Evolutionary conservation across 1,284 basidiomycete genomes (phyloP).

Genomic region (Ganoderma meredithae): DNA sequence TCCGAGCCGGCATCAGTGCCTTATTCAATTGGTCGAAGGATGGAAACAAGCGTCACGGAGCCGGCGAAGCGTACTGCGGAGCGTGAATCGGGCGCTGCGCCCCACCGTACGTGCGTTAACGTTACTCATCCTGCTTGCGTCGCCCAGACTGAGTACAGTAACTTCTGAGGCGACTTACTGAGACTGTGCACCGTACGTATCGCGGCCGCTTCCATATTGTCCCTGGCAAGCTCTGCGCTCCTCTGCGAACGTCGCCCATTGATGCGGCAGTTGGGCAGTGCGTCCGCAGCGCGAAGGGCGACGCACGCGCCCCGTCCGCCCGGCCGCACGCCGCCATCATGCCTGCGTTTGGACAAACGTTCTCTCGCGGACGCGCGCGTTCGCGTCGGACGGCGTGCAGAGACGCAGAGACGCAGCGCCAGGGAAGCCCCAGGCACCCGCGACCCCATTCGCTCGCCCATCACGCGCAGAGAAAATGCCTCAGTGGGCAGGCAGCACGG

Average conservation of each 20-base stretch:
- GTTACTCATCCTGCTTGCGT: not conserved
- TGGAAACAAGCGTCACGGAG: not conserved
- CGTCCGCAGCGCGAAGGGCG: not conserved
- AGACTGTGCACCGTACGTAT: not conserved
- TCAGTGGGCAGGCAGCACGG: constrained; percentile 9
- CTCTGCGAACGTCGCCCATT: not conserved
- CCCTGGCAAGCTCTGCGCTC: not conserved
- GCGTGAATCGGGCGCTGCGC: not conserved
- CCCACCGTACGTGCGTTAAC: not conserved
- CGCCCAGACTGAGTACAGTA: not conserved
- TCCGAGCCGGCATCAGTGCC: not conserved
- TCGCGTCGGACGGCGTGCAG: not conserved
- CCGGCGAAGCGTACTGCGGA: not conserved
- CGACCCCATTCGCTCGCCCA: constrained; percentile 17
- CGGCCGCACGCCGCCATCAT: not conserved
- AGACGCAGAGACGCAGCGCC: constrained; percentile 6
- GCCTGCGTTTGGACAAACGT: not conserved
- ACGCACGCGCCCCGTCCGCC: not conserved
- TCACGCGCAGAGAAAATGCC: constrained; percentile 5
- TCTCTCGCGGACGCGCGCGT: not conserved
- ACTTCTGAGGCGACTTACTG: too few species aligned
- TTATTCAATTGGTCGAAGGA: not conserved
- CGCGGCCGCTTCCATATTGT: not conserved
- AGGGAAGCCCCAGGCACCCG: constrained; percentile 18
- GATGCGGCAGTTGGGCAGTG: not conserved